A percentile compares a stretch with the other conserved stretches of the same genome.
These are phyloP conservation scores for Microsporum canis DNA, from an alignment of 2,329 filamentous ascomycete genomes.

Conservation along the genomic window DNA sequence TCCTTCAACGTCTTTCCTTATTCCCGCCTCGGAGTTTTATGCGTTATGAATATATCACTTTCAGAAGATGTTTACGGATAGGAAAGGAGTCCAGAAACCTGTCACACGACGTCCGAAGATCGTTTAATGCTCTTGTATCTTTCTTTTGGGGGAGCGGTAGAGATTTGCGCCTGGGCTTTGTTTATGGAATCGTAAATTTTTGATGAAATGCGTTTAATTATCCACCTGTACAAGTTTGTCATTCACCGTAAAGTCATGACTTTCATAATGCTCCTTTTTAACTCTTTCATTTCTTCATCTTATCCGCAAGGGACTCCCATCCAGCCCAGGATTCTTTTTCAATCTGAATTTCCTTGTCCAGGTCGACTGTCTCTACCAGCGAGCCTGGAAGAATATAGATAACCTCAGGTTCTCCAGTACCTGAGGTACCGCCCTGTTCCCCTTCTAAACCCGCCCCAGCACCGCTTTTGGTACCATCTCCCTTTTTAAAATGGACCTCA, in stretches of 20 bases:
- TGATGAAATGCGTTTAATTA: neutral
- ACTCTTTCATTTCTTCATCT: neutral
- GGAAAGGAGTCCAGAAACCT: constrained; percentile 1
- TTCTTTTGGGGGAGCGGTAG: neutral
- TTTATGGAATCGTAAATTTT: neutral
- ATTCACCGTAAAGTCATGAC: neutral
- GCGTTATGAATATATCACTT: constrained; percentile 5
- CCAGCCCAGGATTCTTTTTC: constrained; percentile 28
- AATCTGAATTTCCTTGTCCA: constrained; percentile 34
- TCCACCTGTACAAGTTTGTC: neutral
- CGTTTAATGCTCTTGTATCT: neutral
- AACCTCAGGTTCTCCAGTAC: constrained; percentile 23
- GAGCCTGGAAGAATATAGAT: constrained; percentile 52
- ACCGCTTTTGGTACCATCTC: constrained; percentile 13
- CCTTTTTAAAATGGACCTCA: constrained; percentile 35
- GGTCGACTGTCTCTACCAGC: constrained; percentile 46
- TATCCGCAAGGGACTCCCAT: constrained; percentile 16
- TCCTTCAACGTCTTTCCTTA: neutral
- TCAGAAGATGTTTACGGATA: neutral
- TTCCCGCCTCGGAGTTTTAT: constrained; percentile 1
- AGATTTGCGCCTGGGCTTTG: neutral
- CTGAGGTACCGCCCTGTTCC: constrained; percentile 10
- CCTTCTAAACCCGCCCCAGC: constrained; percentile 10
- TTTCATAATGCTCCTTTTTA: neutral
- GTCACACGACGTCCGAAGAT: constrained; percentile 3